Evolutionary conservation across 129 eudicot species (phyloP).

Genomic region (Gnaphalium uliginosum): DNA sequence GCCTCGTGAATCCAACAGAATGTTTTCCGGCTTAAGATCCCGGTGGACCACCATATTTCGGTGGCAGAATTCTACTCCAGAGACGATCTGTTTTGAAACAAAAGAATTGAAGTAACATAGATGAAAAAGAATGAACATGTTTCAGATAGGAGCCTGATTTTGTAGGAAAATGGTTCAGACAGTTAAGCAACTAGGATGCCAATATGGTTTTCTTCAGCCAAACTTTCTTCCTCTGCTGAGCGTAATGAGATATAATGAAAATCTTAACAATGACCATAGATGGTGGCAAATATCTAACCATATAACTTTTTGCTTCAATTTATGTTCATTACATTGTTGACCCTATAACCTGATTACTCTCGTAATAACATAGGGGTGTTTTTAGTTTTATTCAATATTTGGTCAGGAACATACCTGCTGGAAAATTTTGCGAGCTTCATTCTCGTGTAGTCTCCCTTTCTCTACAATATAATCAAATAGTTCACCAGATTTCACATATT

Average conservation of each 20-base stretch:
- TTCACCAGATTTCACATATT: slow-evolving; percentile 80
- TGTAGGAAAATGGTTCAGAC: not conserved
- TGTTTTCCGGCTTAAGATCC: slow-evolving; percentile 82
- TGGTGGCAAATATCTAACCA: not conserved
- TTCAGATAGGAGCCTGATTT: slow-evolving; percentile 5
- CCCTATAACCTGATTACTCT: not conserved
- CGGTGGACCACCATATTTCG: slow-evolving; percentile 90
- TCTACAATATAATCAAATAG: slow-evolving; percentile 92
- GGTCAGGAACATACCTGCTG: slow-evolving; percentile 61
- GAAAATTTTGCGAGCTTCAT: slow-evolving; percentile 76
- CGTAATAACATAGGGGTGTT: not conserved
- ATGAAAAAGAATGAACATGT: not conserved
- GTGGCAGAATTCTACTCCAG: slow-evolving; percentile 88
- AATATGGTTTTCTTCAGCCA: slow-evolving; percentile 16
- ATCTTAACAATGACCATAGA: slow-evolving; percentile 3
- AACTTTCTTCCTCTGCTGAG: not conserved
- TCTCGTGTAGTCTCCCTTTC: slow-evolving; percentile 82
- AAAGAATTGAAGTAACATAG: not conserved
- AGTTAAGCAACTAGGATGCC: not conserved
- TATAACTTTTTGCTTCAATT: not conserved
- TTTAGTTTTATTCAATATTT: not conserved
- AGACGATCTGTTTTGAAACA: slow-evolving; percentile 46
- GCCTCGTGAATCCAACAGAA: slow-evolving; percentile 65
- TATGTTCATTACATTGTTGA: not conserved
- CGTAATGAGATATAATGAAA: slow-evolving; percentile 2